Evolutionary conservation across 768 basidiomycete genomes (phyloP).

Genomic region (Russula virescens): DNA sequence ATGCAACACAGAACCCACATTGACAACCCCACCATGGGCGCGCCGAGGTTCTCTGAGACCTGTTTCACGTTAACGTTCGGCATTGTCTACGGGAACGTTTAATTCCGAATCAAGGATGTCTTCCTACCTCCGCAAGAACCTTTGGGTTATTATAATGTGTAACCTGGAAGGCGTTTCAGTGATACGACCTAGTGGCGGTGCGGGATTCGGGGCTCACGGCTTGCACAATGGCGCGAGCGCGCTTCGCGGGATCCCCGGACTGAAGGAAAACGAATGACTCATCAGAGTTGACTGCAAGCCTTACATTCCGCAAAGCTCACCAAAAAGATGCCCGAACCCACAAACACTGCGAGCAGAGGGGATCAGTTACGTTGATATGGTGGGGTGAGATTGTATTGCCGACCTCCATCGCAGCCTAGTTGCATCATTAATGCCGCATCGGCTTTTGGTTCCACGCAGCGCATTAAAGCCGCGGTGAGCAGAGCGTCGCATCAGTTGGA

Average conservation of each 20-base stretch:
- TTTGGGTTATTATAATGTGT: slow-evolving; percentile 96
- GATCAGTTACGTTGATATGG: slow-evolving; percentile 4
- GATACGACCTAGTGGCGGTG: slow-evolving; percentile 10
- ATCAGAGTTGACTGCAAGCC: not conserved
- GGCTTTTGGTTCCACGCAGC: slow-evolving; percentile 40
- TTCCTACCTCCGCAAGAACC: slow-evolving; percentile 74
- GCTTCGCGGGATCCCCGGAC: slow-evolving; percentile 90
- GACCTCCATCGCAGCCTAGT: slow-evolving; percentile 92
- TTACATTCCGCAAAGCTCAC: slow-evolving; percentile 40
- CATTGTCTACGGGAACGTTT: not conserved
- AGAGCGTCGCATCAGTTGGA: slow-evolving; percentile 5
- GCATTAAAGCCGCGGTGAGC: slow-evolving; percentile 7
- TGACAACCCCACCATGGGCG: slow-evolving; percentile 90
- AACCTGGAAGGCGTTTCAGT: slow-evolving; percentile 40
- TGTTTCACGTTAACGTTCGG: slow-evolving; percentile 27
- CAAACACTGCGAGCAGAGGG: slow-evolving; percentile 66
- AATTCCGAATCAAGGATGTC: not conserved
- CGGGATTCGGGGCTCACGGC: slow-evolving; percentile 47
- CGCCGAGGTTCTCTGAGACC: slow-evolving; percentile 79
- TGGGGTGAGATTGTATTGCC: slow-evolving; percentile 26
- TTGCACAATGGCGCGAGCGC: slow-evolving; percentile 94
- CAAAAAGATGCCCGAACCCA: slow-evolving; percentile 96
- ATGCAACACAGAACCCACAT: slow-evolving; percentile 51
- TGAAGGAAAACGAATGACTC: slow-evolving; percentile 29
- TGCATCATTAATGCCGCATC: slow-evolving; percentile 99